These are phyloP conservation scores for Termitomyces sp. DNA, from an alignment of 768 basidiomycete species.

Conservation along the genomic window DNA sequence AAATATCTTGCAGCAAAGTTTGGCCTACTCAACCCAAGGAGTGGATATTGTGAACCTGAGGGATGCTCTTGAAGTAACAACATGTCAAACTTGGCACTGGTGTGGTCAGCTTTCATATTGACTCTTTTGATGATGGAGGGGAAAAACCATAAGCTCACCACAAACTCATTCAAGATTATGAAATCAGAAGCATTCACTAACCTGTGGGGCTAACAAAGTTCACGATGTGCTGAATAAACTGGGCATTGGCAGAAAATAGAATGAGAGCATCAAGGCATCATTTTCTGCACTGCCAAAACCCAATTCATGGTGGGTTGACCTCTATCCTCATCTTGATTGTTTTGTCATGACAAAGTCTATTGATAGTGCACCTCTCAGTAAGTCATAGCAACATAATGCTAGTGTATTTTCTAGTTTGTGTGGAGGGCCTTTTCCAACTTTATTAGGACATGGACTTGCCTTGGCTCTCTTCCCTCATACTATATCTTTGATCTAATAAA, in stretches of 20 bases:
- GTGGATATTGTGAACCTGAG: conserved; percentile 87
- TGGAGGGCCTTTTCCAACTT: not conserved
- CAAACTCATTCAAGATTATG: conserved; percentile 53
- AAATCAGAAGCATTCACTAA: conserved; percentile 44
- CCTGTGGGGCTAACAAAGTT: conserved; percentile 64
- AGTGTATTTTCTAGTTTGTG: not conserved
- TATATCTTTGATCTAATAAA: not conserved
- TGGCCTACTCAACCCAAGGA: conserved; percentile 72
- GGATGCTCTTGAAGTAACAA: conserved; percentile 82
- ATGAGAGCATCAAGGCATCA: conserved; percentile 62
- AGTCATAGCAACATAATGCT: conserved; percentile 7
- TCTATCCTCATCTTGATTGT: not conserved
- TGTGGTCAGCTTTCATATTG: conserved; percentile 67
- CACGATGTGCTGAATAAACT: conserved; percentile 77
- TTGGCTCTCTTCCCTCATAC: not conserved
- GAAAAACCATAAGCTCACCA: conserved; percentile 35
- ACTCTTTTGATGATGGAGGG: conserved; percentile 53
- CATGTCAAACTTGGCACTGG: conserved; percentile 74
- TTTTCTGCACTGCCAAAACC: conserved; percentile 54
- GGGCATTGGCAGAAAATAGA: conserved; percentile 70
- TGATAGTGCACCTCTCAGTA: conserved; percentile 13
- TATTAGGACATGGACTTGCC: not conserved
- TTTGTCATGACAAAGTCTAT: not conserved
- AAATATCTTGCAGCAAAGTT: conserved; percentile 82
- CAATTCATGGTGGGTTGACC: conserved; percentile 24